Conservation (phyloP, 2,329 filamentous ascomycete genomes). For the Fusarium albosuccineum region DNA sequence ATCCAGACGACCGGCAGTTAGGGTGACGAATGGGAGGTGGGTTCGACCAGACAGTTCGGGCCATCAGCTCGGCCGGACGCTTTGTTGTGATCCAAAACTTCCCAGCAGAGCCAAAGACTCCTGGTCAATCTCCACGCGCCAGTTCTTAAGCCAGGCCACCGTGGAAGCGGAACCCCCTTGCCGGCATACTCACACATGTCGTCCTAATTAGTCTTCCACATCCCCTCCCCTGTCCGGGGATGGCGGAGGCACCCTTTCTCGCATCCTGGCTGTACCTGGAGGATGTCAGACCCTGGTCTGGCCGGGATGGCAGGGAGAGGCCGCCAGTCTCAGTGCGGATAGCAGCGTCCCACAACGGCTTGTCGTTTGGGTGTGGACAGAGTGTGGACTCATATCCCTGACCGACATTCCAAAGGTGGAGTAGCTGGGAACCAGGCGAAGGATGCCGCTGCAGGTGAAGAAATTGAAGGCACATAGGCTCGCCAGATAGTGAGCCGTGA, state of each 20-base stretch:
- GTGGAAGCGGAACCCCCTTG: conserved; percentile 50
- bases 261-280: conserved; percentile 44
- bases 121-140: conserved; percentile 40
- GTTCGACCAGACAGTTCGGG: conserved; percentile 36
- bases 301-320: conserved; percentile 32
- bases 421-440: conserved; percentile 43
- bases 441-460: conserved; percentile 48
- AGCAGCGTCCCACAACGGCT: conserved; percentile 39
- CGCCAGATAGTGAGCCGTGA: conserved; percentile 43
- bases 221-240: conserved; percentile 44
- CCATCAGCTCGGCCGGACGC: conserved; percentile 34
- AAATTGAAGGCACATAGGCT: conserved; percentile 49
- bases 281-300: conserved; percentile 38
- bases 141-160: conserved; percentile 40
- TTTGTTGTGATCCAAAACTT: conserved; percentile 32
- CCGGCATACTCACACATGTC: conserved; percentile 41
- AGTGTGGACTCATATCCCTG: conserved; percentile 48
- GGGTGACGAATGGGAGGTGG: conserved; percentile 36
- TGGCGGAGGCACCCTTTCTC: conserved; percentile 42
- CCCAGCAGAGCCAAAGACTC: conserved; percentile 28
- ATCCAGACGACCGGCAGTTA: conserved; percentile 42
- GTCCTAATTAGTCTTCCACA: conserved; percentile 36
- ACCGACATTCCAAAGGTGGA: conserved; percentile 49
- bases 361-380: conserved; percentile 22
- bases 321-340: conserved; percentile 35